Percentiles rank a stretch among this genome's conserved stretches.
Evolutionary conservation across 2,329 filamentous ascomycete genomes (phyloP).

Genomic region (Nemania sp.): DNA sequence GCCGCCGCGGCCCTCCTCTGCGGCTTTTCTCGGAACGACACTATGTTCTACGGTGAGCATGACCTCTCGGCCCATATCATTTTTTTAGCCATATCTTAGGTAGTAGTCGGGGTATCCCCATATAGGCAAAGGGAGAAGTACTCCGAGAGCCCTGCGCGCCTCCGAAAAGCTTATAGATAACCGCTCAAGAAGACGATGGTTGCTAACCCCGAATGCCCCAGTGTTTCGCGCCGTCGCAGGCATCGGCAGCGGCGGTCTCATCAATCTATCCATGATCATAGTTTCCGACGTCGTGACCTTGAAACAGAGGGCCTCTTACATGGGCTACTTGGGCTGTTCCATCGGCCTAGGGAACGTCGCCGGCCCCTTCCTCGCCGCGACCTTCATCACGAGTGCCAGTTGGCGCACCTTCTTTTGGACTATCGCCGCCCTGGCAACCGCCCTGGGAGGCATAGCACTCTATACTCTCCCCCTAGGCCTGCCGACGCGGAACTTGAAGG

Average conservation of each 20-base stretch:
- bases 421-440: constrained; percentile 53
- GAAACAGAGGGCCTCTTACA: constrained; percentile 43
- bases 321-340: constrained; percentile 38
- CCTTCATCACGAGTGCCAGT: constrained; percentile 26
- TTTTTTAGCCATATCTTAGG: not conserved
- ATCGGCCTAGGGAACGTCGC: constrained; percentile 33
- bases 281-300: constrained; percentile 44
- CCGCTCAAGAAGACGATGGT: not conserved
- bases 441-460: constrained; percentile 51
- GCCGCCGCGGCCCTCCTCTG: constrained; percentile 48
- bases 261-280: constrained; percentile 43
- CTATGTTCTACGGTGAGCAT: constrained; percentile 34
- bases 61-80: not conserved
- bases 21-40: constrained; percentile 34
- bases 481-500: constrained; percentile 48
- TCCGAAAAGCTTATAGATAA: not conserved
- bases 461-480: constrained; percentile 58
- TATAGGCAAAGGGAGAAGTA: too few species aligned
- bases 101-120: too few species aligned
- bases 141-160: not conserved
- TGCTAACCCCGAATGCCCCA: not conserved
- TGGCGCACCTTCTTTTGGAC: constrained; percentile 50
- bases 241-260: constrained; percentile 38
- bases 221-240: constrained; percentile 39
- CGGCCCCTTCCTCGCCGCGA: constrained; percentile 37